Conservation (phyloP, 2,329 filamentous ascomycete genomes). For the Botrytis aclada region DNA sequence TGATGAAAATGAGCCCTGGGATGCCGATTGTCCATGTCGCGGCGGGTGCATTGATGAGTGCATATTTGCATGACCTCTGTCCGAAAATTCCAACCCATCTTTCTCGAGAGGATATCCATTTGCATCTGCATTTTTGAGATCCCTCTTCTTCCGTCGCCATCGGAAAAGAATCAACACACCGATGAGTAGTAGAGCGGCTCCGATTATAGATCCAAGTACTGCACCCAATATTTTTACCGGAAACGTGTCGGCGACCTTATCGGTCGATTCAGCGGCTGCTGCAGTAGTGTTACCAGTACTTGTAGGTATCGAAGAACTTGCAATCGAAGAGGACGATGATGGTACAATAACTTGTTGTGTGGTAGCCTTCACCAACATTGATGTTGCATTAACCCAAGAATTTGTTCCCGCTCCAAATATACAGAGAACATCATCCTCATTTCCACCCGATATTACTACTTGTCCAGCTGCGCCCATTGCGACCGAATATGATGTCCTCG, state of each 20-base stretch:
- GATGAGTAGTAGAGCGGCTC: conserved; percentile 51
- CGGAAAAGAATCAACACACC: conserved; percentile 66
- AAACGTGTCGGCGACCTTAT: conserved; percentile 33
- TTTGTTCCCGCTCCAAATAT: conserved; percentile 78
- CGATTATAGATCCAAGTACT: conserved; percentile 77
- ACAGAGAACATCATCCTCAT: conserved; percentile 56
- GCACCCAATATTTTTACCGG: conserved; percentile 70
- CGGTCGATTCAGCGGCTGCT: conserved; percentile 20
- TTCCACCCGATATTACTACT: conserved; percentile 78
- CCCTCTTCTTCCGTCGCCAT: conserved; percentile 56
- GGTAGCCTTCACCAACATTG: conserved; percentile 27
- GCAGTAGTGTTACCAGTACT: conserved; percentile 36
- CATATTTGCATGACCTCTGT: conserved; percentile 42
- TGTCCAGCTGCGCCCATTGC: conserved; percentile 62
- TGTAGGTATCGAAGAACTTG: conserved; percentile 28
- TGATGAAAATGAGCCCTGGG: conserved; percentile 58
- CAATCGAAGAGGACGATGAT: conserved; percentile 19
- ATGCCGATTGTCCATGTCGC: conserved; percentile 50
- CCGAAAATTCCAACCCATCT: conserved; percentile 48
- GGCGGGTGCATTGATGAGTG: conserved; percentile 38
- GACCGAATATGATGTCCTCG: conserved; percentile 67
- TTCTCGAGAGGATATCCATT: conserved; percentile 57
- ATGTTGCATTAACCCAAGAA: conserved; percentile 70
- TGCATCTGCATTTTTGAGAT: conserved; percentile 46
- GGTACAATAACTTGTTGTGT: conserved; percentile 22